A percentile compares a stretch with the other conserved stretches of the same genome.
phyloP scores from a whole-genome alignment of 2,329 filamentous ascomycete genomes.

The Epichloe festucae region DNA sequence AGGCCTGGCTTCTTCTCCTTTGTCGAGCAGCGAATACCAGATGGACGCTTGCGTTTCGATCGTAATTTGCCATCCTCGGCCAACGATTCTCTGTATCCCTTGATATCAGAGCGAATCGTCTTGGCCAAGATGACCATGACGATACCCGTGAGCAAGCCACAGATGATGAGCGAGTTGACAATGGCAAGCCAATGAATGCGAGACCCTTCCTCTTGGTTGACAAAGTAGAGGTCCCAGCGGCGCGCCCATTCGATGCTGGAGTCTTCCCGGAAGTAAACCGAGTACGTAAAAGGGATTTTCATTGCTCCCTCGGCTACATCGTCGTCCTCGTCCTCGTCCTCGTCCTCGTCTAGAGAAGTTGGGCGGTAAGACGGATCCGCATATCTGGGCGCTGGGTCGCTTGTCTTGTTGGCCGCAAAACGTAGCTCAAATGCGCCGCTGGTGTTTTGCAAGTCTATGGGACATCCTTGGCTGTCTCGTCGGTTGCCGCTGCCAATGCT shows the following conservation, averaged over 20 bases:
- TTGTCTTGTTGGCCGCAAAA: slow-evolving; percentile 49
- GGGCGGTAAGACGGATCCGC: slow-evolving; percentile 47
- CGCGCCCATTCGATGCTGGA: slow-evolving; percentile 68
- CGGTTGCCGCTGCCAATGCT: slow-evolving; percentile 53
- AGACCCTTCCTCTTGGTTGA: slow-evolving; percentile 69
- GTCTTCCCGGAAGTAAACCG: slow-evolving; percentile 80
- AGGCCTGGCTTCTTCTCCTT: slow-evolving; percentile 48
- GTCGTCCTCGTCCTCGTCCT: slow-evolving; percentile 31
- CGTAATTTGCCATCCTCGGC: slow-evolving; percentile 54
- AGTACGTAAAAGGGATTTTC: slow-evolving; percentile 75
- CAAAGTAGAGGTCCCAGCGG: slow-evolving; percentile 83
- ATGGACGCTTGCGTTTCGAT: slow-evolving; percentile 34
- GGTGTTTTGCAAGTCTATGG: slow-evolving; percentile 49
- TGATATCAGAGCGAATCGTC: slow-evolving; percentile 68
- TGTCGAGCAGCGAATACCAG: slow-evolving; percentile 11
- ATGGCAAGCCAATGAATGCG: slow-evolving; percentile 83
- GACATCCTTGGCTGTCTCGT: slow-evolving; percentile 53
- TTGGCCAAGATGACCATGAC: slow-evolving; percentile 71
- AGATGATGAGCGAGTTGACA: slow-evolving; percentile 75
- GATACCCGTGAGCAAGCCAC: slow-evolving; percentile 62
- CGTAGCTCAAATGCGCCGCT: slow-evolving; percentile 56
- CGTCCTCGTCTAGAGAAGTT: slow-evolving; percentile 27
- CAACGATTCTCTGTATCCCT: slow-evolving; percentile 52
- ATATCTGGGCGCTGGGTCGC: slow-evolving; percentile 31
- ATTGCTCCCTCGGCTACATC: slow-evolving; percentile 54